Evolutionary conservation across 2,329 filamentous ascomycete genomes (phyloP), one percentile per base, ranked within the genome.

Genomic region (Aspergillus sp.): DNA sequence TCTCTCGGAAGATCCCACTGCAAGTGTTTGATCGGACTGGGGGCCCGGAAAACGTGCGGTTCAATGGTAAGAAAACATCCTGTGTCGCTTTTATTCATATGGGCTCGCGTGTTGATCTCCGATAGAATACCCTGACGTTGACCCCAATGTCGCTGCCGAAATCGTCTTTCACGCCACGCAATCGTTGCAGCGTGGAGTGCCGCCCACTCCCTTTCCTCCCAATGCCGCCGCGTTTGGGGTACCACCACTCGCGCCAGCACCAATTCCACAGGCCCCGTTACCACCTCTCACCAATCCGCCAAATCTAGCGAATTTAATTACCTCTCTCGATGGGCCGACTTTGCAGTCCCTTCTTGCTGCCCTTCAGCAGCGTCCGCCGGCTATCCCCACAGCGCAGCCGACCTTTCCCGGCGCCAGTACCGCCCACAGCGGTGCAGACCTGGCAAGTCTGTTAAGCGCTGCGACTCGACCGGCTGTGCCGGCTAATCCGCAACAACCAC

Each of bases 21-120:
- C 89, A 93, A 62, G 83, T 95, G 5, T 96, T 96, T 65, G 88
- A 95, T 71, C 86, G 91, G 22, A 87, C 84, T 38, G 81, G 79
- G 9, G 89, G 89, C n/a, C 77, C 79, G 16, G 83, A 83, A 61
- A 91, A 89, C 58, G 85, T 95, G 53, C 84, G 85, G 41, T 96
- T 90, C 67, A 89, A 95, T 62, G 79, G 80, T 82, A 63, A 63
- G 76, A 16, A 17, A 24, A 35, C 38, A 5, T 43, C 10, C 22
- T 32, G 7, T 36, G n/a, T 38, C 16, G 20, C 14, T 3, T 38
- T 38, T n/a, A 1, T 32, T 20, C 11, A 3, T 6, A 5, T 36
- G 14, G 30, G n/a, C 19, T 14, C 11, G 47, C 19, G 32, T 9
- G 22, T 17, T 19, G 32, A 40, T 45, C 30, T 20, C 56, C 57